Percentiles rank a stretch among this genome's conserved stretches.
phyloP scores from a whole-genome alignment of 2,329 filamentous ascomycete genomes.

The Fusarium decemcellulare region DNA sequence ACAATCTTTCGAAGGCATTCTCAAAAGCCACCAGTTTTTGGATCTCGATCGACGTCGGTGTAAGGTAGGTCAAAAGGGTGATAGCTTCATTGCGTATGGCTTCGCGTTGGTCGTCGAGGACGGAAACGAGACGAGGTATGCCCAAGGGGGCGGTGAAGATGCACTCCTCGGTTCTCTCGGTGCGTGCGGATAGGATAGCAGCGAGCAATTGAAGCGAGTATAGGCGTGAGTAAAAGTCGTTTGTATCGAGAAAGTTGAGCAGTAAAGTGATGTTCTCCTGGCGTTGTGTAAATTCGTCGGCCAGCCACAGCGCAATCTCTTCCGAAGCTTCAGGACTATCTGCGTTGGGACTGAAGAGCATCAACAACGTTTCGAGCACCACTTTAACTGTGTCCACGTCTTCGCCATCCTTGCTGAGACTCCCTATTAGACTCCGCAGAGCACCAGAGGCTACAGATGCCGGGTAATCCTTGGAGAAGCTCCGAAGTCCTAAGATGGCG shows the following conservation, averaged over 20 bases:
- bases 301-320: conserved; percentile 95
- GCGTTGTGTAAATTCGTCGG: conserved; percentile 97
- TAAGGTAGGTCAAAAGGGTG: conserved; percentile 88
- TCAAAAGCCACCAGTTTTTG: conserved; percentile 98
- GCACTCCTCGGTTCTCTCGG: conserved; percentile 94
- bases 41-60: conserved; percentile 87
- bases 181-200: conserved; percentile 86
- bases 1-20: conserved; percentile 90
- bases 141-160: conserved; percentile 91
- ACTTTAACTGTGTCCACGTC: conserved; percentile 98
- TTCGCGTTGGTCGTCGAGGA: conserved; percentile 88
- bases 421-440: conserved; percentile 88
- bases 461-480: conserved; percentile 96
- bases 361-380: conserved; percentile 93
- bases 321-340: conserved; percentile 92
- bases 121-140: conserved; percentile 86
- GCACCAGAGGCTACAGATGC: conserved; percentile 95
- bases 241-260: conserved; percentile 88
- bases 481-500: conserved; percentile 91
- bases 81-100: conserved; percentile 91
- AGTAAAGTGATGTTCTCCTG: conserved; percentile 97
- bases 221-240: conserved; percentile 90
- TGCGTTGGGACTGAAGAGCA: conserved; percentile 84
- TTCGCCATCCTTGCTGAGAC: conserved; percentile 87
- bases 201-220: conserved; percentile 92